Conservation (phyloP, 2,329 filamentous ascomycete species). For the Fusarium paranaense region DNA sequence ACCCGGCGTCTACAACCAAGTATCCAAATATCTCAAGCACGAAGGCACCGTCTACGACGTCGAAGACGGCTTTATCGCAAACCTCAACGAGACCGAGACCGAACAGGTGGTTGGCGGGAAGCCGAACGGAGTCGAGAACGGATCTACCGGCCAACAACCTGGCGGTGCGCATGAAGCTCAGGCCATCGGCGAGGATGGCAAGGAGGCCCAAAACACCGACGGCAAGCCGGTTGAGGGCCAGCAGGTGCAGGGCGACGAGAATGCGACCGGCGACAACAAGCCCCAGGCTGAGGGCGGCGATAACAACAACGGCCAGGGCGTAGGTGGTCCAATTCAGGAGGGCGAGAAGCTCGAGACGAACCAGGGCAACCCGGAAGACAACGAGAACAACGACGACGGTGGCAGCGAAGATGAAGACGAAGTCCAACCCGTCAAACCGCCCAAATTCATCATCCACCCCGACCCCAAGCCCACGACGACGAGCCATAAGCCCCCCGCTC, state of each 20-base stretch:
- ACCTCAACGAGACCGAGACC: slow-evolving; percentile 50
- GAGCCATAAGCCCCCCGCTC: neutral
- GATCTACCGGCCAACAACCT: slow-evolving; percentile 10
- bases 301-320: slow-evolving; percentile 11
- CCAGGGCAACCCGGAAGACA: slow-evolving; percentile 6
- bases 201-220: neutral
- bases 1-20: slow-evolving; percentile 46
- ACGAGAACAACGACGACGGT: neutral
- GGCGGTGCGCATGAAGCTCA: slow-evolving; percentile 17
- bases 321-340: neutral
- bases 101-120: slow-evolving; percentile 10
- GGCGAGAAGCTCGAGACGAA: slow-evolving; percentile 1
- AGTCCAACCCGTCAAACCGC: neutral
- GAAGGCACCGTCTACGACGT: slow-evolving; percentile 52
- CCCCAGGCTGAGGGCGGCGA: slow-evolving; percentile 1
- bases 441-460: neutral
- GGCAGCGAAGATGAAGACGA: slow-evolving; percentile 12
- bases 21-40: slow-evolving; percentile 47
- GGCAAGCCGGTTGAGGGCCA: slow-evolving; percentile 2
- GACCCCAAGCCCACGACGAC: neutral
- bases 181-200: slow-evolving; percentile 22
- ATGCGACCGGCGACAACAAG: neutral
- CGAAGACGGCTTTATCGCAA: slow-evolving; percentile 30
- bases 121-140: slow-evolving; percentile 10
- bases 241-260: neutral